These are phyloP conservation scores for Termitomyces sp. DNA, from an alignment of 1,284 basidiomycete genomes.

Conservation along the genomic window DNA sequence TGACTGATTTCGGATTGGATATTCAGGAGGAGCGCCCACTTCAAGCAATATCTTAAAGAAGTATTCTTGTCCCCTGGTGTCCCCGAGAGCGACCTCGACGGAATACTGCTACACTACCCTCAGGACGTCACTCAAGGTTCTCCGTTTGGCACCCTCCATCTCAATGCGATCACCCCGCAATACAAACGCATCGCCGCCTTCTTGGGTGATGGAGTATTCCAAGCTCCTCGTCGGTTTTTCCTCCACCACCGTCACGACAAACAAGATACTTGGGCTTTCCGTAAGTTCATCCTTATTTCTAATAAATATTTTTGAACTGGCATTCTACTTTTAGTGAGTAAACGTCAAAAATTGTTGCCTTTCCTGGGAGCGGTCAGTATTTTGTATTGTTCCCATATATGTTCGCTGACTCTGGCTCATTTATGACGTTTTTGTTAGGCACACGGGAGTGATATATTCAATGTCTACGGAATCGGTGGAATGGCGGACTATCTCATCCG, in stretches of 20 bases:
- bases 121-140: constrained; percentile 41
- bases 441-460: constrained; percentile 37
- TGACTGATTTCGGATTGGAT: neutral
- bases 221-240: constrained; percentile 48
- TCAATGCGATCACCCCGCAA: constrained; percentile 43
- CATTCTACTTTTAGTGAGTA: constrained; percentile 32
- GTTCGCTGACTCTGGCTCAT: no score
- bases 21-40: constrained; percentile 12
- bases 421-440: constrained; percentile 18
- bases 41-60: constrained; percentile 11
- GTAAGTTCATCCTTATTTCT: constrained; percentile 23
- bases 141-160: constrained; percentile 42
- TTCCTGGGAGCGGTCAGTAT: constrained; percentile 39
- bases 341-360: constrained; percentile 38
- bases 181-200: constrained; percentile 51
- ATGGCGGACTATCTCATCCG: constrained; percentile 38
- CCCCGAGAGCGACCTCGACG: constrained; percentile 23
- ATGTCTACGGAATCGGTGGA: constrained; percentile 32
- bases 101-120: constrained; percentile 38
- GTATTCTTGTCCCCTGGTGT: constrained; percentile 32
- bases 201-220: constrained; percentile 50
- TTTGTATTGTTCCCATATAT: neutral
- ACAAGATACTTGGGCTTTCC: constrained; percentile 45
- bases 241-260: constrained; percentile 36
- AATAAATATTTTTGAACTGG: neutral